phyloP scores from a whole-genome alignment of 1,139 yeast genomes.

The Pichia sp. region DNA sequence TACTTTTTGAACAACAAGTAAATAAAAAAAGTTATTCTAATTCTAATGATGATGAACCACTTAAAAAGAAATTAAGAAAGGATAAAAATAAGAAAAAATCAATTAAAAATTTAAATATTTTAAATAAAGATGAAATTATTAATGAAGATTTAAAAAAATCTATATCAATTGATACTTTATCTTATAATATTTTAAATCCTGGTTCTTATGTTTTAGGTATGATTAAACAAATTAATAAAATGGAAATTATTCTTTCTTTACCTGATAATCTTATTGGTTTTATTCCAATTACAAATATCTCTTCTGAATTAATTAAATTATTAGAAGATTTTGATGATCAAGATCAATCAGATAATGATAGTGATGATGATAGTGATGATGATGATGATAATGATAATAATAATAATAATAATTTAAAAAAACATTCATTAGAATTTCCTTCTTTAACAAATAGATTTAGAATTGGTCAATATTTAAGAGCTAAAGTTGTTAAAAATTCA shows the following conservation, averaged over 20 bases:
- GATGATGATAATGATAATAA: constrained; percentile 27
- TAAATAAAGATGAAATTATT: constrained; percentile 17
- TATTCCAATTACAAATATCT: constrained; percentile 70
- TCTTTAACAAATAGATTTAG: constrained; percentile 48
- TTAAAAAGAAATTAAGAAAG: constrained; percentile 33
- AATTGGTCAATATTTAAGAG: constrained; percentile 84
- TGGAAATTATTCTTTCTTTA: constrained; percentile 63
- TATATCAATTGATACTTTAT: constrained; percentile 52
- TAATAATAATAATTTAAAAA: constrained; percentile 23
- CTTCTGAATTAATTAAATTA: constrained; percentile 51
- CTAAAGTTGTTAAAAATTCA: constrained; percentile 49
- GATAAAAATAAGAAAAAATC: constrained; percentile 10
- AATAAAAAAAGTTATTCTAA: constrained; percentile 7
- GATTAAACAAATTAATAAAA: constrained; percentile 50
- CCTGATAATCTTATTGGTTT: constrained; percentile 83
- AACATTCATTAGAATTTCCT: constrained; percentile 40
- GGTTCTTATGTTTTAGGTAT: constrained; percentile 80
- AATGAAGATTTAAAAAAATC: constrained; percentile 26
- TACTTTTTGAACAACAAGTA: constrained; percentile 52
- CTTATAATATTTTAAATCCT: constrained; percentile 53
- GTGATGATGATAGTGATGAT: constrained; percentile 30
- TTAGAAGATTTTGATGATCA: constrained; percentile 51
- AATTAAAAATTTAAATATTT: constrained; percentile 26
- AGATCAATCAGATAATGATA: constrained; percentile 31
- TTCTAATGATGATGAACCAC: constrained; percentile 25